Base-by-base conservation (phyloP, 2,329 filamentous ascomycete species). In the Canariomyces notabilis region DNA sequence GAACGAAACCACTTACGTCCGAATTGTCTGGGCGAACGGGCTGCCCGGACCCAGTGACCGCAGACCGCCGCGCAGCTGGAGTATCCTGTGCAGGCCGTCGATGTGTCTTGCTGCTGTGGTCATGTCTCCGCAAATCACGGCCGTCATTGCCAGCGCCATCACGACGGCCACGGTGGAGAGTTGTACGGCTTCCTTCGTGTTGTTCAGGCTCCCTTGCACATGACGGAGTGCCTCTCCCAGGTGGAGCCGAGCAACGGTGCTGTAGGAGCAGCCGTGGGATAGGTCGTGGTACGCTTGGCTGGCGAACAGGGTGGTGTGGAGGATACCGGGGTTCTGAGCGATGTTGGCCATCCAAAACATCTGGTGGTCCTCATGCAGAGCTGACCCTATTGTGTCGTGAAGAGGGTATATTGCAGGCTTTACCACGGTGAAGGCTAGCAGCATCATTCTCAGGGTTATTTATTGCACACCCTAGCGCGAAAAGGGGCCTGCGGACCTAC, bases 291-390 rank as follows among this genome's bases (percentile, higher is more conserved):
- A 59, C 3, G 57, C 50, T 20, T 60, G 59, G 6, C 55, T 48
- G 2, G 54, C 52, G 31, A 58, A 60, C 2, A 61, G 16, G 3
- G 58, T 47, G 0, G 59, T 54, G 32, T 60, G 59, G 5, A 59
- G 32, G 41, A 61, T 48, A 5, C 52, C 59, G 2, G 56, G 57
- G 16, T 55, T 32, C 1, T 47, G 33, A 1, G 55, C 29, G 11
- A 62, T 40, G 31, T 53, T 50, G 11, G 39, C 37, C 21, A 59
- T 49, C 34, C 57, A 59, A 35, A 57, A 58, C 12, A 60, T n/a
- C n/a, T n/a, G n/a, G n/a, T n/a, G 23, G 2, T 46, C 26, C 8
- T 44, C 37, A 2, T 16, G 18, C 2, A 29, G 9, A 3, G 1
- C 4, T 3, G n/a, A 16, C 3, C 15, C 23, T 5, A 39, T 33